Conservation (phyloP, 2,329 filamentous ascomycete genomes). For the Diaporthe sp. region DNA sequence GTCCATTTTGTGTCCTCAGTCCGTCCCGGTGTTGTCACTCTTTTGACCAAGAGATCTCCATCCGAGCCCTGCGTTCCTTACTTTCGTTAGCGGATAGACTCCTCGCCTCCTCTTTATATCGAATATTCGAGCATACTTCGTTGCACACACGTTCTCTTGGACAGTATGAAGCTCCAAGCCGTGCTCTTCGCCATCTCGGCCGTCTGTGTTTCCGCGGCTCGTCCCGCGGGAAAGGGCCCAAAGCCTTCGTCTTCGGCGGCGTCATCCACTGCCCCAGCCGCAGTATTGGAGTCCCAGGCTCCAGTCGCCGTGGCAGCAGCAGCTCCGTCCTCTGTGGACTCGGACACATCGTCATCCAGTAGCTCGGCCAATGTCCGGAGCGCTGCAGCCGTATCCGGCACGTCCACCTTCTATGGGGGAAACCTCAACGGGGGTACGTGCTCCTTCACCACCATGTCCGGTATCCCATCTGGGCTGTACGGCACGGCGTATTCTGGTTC, state of each 20-base stretch:
- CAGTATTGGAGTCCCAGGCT: neutral
- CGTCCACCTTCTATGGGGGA: conserved; percentile 65
- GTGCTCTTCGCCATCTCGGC: conserved; percentile 29
- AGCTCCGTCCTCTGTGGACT: neutral
- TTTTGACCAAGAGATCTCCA: neutral
- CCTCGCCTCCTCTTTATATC: neutral
- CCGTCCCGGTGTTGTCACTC: neutral
- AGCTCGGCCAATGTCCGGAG: neutral
- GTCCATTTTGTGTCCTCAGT: neutral
- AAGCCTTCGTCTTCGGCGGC: conserved; percentile 5
- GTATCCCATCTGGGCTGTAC: conserved; percentile 65
- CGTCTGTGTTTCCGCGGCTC: conserved; percentile 18
- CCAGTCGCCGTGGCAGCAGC: neutral
- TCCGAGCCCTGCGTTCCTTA: neutral
- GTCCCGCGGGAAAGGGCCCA: conserved; percentile 10
- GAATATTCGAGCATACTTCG: neutral
- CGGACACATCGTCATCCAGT: neutral
- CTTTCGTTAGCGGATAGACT: conserved; percentile 17
- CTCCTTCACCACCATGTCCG: conserved; percentile 69
- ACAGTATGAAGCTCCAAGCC: conserved; percentile 32
- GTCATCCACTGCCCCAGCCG: neutral
- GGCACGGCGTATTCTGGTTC: conserved; percentile 71
- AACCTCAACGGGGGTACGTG: conserved; percentile 70
- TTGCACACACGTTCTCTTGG: neutral
- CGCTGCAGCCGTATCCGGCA: conserved; percentile 44